A percentile compares a stretch with the other conserved stretches of the same genome.
Conservation (phyloP, 139 green algal genomes). For the Chlamydomonas incerta region DNA sequence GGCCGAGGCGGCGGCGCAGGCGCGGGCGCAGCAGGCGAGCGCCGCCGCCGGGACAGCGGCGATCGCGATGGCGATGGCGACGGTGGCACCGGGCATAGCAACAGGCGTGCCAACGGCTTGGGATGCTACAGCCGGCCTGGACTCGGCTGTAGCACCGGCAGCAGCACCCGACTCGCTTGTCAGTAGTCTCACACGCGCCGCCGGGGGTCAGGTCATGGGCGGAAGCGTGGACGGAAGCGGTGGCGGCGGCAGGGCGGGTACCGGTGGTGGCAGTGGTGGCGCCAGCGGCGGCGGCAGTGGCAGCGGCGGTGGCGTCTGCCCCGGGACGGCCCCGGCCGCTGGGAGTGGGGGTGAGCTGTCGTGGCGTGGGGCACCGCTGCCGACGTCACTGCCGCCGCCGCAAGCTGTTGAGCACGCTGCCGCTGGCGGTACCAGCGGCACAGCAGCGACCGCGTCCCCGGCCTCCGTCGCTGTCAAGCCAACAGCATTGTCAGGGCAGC, state of each 20-base stretch:
- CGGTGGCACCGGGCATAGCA: not conserved
- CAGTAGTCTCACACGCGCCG: conserved; percentile 5
- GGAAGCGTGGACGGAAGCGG: not conserved
- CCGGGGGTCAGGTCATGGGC: not conserved
- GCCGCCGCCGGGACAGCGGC: too few relatives aligned
- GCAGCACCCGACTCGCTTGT: not conserved
- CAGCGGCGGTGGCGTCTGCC: not conserved
- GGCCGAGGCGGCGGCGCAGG: too few relatives aligned
- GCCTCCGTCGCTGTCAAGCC: too few relatives aligned
- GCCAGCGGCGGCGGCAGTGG: not conserved
- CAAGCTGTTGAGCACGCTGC: too few relatives aligned
- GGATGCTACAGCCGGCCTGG: not conserved
- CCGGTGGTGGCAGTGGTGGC: not conserved
- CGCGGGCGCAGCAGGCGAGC: too few relatives aligned
- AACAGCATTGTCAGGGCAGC: too few relatives aligned
- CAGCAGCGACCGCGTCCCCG: too few relatives aligned
- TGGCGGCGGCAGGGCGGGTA: not conserved
- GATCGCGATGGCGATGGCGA: not conserved
- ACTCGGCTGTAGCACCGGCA: not conserved
- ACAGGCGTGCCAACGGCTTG: too few relatives aligned
- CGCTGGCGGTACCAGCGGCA: too few relatives aligned
- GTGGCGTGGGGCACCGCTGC: too few relatives aligned
- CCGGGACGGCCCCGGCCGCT: not conserved
- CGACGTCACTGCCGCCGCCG: too few relatives aligned
- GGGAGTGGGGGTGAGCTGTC: not conserved